Conservation (phyloP, 495 filamentous ascomycete species). For the Penicillium bialowiezense region DNA sequence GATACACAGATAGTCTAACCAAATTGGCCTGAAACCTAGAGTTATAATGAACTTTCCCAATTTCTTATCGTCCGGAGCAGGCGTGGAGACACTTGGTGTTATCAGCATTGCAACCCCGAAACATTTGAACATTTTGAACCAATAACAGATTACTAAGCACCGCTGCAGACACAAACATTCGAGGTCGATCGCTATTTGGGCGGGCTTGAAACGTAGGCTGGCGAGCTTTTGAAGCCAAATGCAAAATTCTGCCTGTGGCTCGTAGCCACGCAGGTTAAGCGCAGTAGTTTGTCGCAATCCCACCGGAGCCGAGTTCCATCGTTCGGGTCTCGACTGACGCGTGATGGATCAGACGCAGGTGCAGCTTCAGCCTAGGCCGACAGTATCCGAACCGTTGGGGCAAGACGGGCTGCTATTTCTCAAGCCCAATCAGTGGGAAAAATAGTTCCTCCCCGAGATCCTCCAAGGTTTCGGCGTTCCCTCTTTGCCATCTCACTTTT, state of each 20-base stretch:
- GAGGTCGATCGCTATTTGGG: slow-evolving; percentile 5
- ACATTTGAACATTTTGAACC: too few relatives aligned
- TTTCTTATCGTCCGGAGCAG: too few relatives aligned
- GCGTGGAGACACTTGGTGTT: too few relatives aligned
- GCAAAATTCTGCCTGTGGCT: neutral
- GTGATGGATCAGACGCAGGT: slow-evolving; percentile 35
- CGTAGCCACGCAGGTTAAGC: slow-evolving; percentile 11
- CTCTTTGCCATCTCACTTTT: neutral
- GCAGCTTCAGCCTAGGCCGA: slow-evolving; percentile 22
- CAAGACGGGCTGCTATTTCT: neutral
- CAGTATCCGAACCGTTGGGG: slow-evolving; percentile 5
- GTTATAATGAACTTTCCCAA: too few relatives aligned
- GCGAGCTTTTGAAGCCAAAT: slow-evolving; percentile 8
- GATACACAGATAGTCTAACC: slow-evolving; percentile 6
- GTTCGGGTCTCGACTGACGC: slow-evolving; percentile 27
- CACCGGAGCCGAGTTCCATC: slow-evolving; percentile 9
- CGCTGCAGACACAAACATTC: slow-evolving; percentile 1
- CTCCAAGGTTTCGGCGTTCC: too few relatives aligned
- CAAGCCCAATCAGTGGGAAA: neutral
- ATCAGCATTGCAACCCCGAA: too few relatives aligned
- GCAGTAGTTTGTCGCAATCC: neutral
- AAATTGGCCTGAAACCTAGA: too few relatives aligned
- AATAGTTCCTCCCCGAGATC: neutral
- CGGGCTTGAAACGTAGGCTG: slow-evolving; percentile 11
- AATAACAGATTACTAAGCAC: too few relatives aligned